Evolutionary conservation across 2,329 filamentous ascomycete species (phyloP).

Genomic region (Neurospora sp.): DNA sequence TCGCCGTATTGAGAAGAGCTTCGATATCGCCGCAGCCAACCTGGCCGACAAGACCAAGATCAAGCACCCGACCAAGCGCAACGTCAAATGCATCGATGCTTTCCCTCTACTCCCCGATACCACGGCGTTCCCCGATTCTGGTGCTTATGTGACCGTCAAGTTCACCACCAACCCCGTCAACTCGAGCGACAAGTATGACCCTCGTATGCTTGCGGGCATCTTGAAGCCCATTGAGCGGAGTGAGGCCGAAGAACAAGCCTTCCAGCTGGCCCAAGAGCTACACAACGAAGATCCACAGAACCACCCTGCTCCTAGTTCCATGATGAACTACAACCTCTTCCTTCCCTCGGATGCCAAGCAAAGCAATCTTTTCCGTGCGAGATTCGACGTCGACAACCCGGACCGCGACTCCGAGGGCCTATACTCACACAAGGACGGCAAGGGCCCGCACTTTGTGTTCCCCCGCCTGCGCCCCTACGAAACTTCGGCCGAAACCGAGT

Average conservation of each 20-base stretch:
- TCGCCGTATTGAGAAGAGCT: constrained; percentile 56
- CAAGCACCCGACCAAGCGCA: constrained; percentile 48
- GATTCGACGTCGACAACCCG: constrained; percentile 48
- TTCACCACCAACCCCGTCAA: constrained; percentile 56
- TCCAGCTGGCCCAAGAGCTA: constrained; percentile 39
- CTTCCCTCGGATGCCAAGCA: constrained; percentile 39
- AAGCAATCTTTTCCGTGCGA: constrained; percentile 46
- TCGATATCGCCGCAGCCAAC: constrained; percentile 42
- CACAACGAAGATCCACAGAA: constrained; percentile 47
- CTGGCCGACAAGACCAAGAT: constrained; percentile 44
- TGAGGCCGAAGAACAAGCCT: constrained; percentile 42
- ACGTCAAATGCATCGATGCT: constrained; percentile 48
- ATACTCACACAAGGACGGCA: constrained; percentile 37
- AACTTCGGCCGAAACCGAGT: constrained; percentile 46
- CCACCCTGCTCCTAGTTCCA: constrained; percentile 45
- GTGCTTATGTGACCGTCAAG: constrained; percentile 60
- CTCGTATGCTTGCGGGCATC: constrained; percentile 49
- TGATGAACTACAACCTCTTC: constrained; percentile 59
- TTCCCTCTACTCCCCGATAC: constrained; percentile 55
- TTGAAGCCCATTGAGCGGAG: constrained; percentile 50
- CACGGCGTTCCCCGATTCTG: constrained; percentile 59
- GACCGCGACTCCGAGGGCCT: constrained; percentile 43
- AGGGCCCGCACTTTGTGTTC: constrained; percentile 47
- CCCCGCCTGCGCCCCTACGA: constrained; percentile 55
- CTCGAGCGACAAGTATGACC: constrained; percentile 43